phyloP scores from a whole-genome alignment of 371 early-diverging fungal genomes.

The Parasitella parasitica region DNA sequence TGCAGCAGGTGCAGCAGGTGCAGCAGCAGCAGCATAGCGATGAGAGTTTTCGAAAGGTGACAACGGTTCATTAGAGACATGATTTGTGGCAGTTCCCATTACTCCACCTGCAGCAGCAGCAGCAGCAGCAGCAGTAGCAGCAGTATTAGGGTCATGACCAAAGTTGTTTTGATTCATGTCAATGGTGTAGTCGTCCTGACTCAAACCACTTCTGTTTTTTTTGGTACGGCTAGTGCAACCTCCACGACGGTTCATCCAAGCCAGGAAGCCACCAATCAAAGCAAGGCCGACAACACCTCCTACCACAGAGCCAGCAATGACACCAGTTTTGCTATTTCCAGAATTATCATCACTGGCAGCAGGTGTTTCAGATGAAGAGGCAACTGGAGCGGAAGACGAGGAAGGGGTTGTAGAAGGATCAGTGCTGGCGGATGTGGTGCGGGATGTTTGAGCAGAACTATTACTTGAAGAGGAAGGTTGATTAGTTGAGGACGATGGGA shows the following conservation, averaged over 20 bases:
- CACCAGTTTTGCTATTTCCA: slow-evolving; percentile 16
- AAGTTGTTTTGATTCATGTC: slow-evolving; percentile 29
- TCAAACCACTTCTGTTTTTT: slow-evolving; percentile 4
- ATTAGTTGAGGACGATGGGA: not conserved
- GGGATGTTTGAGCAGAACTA: not conserved
- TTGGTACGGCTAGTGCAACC: slow-evolving; percentile 32
- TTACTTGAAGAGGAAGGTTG: not conserved
- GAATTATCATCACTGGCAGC: not conserved
- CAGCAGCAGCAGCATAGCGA: slow-evolving; percentile 15
- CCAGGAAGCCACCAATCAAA: slow-evolving; percentile 17
- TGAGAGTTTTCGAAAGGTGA: slow-evolving; percentile 25
- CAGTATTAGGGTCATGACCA: not conserved
- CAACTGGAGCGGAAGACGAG: not conserved
- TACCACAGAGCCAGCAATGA: slow-evolving; percentile 43
- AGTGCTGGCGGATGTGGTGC: not conserved
- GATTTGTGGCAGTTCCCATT: not conserved
- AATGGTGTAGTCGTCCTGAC: slow-evolving; percentile 20
- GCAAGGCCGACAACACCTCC: slow-evolving; percentile 35
- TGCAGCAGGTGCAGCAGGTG: not conserved
- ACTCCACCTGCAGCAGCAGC: not conserved
- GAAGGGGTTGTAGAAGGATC: slow-evolving; percentile 1
- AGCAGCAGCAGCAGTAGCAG: not conserved
- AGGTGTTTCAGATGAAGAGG: not conserved
- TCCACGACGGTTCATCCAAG: slow-evolving; percentile 27
- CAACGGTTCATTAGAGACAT: slow-evolving; percentile 7